Evolutionary conservation across 176 grass and related monocot species (phyloP).

Genomic region (Zea mays): Zm-B73-REFERENCE-NAM-5.0 NC_050096.1:23074001-23074500

Average conservation of each 20-base stretch:
- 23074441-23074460: constrained; percentile 85
- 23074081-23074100: neutral
- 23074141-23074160: neutral
- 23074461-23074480: constrained; percentile 78
- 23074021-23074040: no score
- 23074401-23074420: constrained; percentile 32
- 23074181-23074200: neutral
- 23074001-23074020: no score
- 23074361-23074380: constrained; percentile 4
- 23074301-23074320: constrained; percentile 40
- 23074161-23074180: neutral
- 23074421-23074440: constrained; percentile 84
- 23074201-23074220: neutral
- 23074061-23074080: constrained; percentile 11
- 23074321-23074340: constrained; percentile 8
- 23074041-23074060: neutral
- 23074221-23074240: constrained; percentile 22
- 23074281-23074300: constrained; percentile 31
- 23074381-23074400: constrained; percentile 23
- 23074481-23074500: constrained; percentile 91
- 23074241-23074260: neutral
- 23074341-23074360: constrained; percentile 30
- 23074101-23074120: neutral
- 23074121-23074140: neutral
- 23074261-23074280: constrained; percentile 20